phyloP scores from a whole-genome alignment of 2,329 filamentous ascomycete species.

The Xylogone sp. region DNA sequence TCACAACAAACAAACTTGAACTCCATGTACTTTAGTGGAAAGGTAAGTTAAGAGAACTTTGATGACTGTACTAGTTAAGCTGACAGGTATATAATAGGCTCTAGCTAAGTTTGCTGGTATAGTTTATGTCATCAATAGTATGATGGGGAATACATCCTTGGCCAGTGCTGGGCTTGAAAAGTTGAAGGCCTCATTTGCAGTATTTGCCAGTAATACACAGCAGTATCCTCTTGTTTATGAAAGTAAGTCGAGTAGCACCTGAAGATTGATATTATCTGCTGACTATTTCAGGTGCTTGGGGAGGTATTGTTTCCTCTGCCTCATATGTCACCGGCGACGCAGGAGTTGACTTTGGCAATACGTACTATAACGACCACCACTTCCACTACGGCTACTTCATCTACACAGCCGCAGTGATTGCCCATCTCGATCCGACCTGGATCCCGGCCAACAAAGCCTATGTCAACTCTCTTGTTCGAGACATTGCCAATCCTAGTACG shows the following conservation, averaged over 20 bases:
- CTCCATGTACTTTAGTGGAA: constrained; percentile 93
- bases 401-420: constrained; percentile 80
- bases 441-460: constrained; percentile 69
- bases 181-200: constrained; percentile 63
- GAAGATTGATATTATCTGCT: constrained; percentile 7
- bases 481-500: constrained; percentile 71
- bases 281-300: constrained; percentile 57
- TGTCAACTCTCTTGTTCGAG: constrained; percentile 80
- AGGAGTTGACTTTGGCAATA: constrained; percentile 84
- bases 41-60: constrained; percentile 43
- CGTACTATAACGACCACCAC: constrained; percentile 74
- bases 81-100: constrained; percentile 41
- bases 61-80: constrained; percentile 22
- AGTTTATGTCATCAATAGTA: constrained; percentile 60
- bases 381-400: constrained; percentile 88
- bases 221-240: constrained; percentile 64
- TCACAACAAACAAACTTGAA: constrained; percentile 67
- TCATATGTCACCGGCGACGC: constrained; percentile 66
- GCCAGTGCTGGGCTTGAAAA: constrained; percentile 55
- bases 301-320: constrained; percentile 74
- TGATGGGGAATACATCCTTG: constrained; percentile 55
- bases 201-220: constrained; percentile 66
- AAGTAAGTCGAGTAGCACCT: constrained; percentile 34
- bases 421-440: constrained; percentile 73
- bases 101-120: constrained; percentile 73